Conservation (phyloP, 768 basidiomycete genomes). For the Xanthoconium purpureum region DNA sequence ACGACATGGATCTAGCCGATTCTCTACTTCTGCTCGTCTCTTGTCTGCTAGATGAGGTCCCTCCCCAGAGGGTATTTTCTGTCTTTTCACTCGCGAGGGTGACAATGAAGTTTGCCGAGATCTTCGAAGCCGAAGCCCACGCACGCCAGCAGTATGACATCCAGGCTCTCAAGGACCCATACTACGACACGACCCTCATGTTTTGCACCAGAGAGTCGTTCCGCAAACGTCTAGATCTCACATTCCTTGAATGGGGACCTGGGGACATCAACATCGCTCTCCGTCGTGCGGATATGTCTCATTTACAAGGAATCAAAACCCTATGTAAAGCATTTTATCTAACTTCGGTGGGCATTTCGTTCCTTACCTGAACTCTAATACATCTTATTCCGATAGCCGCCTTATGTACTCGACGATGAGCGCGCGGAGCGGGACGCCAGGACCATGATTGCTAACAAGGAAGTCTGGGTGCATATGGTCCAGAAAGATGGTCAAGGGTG, state of each 20-base stretch:
- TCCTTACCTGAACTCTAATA: no score
- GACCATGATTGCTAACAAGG: slow-evolving; percentile 41
- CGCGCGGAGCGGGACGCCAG: slow-evolving; percentile 52
- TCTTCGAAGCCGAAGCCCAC: slow-evolving; percentile 40
- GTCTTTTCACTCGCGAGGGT: slow-evolving; percentile 56
- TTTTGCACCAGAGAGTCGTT: slow-evolving; percentile 49
- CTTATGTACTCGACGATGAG: slow-evolving; percentile 46
- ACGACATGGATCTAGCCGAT: neutral
- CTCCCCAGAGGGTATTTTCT: slow-evolving; percentile 43
- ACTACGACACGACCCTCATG: slow-evolving; percentile 60
- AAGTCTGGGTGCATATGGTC: slow-evolving; percentile 61
- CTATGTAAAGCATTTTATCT: slow-evolving; percentile 55
- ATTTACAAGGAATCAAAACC: slow-evolving; percentile 35
- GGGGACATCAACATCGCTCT: slow-evolving; percentile 25
- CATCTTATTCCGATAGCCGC: slow-evolving; percentile 37
- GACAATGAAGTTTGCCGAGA: slow-evolving; percentile 40
- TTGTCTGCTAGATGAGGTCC: slow-evolving; percentile 9
- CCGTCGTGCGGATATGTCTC: slow-evolving; percentile 32
- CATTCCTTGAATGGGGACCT: neutral
- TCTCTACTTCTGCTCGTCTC: slow-evolving; percentile 3
- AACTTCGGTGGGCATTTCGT: slow-evolving; percentile 48
- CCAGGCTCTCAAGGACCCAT: slow-evolving; percentile 37
- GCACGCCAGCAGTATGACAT: neutral
- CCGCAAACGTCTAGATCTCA: neutral
- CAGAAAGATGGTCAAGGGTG: slow-evolving; percentile 13